Base-by-base conservation (phyloP, 2,329 filamentous ascomycete genomes). In the Ascochyta lentis region DNA sequence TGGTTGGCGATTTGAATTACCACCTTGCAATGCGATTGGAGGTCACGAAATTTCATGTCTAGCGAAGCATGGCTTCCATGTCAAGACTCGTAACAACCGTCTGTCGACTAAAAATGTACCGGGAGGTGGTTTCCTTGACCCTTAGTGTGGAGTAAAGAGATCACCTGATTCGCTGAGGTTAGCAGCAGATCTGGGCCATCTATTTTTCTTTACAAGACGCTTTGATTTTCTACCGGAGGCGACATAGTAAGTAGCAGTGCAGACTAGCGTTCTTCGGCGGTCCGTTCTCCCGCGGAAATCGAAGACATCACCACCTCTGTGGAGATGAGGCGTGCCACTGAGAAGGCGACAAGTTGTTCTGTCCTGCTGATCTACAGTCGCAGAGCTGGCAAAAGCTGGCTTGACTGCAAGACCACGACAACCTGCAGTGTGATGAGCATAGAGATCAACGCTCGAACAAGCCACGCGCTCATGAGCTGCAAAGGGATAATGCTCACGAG, bases 391-490 rank as follows among this genome's bases (percentile, higher is more conserved):
- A 8, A 23, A 26, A 19, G 35, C 29, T 29, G 42, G 37, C 26
- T 34, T 23, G 13, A 10, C 38, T 48, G 38, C 39, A 49, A 38
- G 38, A 29, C 39, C 6, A 49, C 45, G 51, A 49, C 39, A 6
- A 40, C 33, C 26, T 44, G 54, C 44, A 56, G 42, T 27, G 5
- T 41, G 46, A 52, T 39, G 35, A 31, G 37, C 40, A 41, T 31
- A 48, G 49, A 23, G 51, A 54, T 53, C 49, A 29, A 52, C 31
- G 9, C 44, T 16, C 3, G 29, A 29, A 22, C 33, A 44, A 44
- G 45, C 62, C 63, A 64, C 58, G 59, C 56, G 58, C 61, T 49
- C 56, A 56, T 39, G 38, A 37, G 16, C 45, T 54, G 47, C 40
- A 37, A 44, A n/a, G 44, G 45, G 40, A 50, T 4, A 26, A 37